These are phyloP conservation scores for Blastocladiella britannica DNA, from an alignment of 192 early-diverging fungal species.

Conservation along the genomic window DNA sequence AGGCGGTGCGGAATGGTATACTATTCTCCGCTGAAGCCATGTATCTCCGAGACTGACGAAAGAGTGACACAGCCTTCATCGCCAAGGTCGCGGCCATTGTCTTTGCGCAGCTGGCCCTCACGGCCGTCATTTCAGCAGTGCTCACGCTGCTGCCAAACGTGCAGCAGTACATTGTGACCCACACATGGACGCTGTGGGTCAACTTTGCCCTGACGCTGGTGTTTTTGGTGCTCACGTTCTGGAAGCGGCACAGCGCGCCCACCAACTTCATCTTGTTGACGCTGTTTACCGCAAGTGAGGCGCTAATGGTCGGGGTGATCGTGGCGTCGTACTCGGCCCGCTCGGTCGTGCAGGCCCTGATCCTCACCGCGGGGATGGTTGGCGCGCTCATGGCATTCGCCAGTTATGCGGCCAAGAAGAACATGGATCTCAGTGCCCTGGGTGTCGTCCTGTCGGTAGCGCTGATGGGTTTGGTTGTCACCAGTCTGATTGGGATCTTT, in stretches of 20 bases:
- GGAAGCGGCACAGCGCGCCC: slow-evolving; percentile 38
- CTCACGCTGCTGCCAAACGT: too few relatives aligned
- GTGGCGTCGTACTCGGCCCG: slow-evolving; percentile 41
- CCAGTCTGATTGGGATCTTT: slow-evolving; percentile 43
- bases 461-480: slow-evolving; percentile 37
- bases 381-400: slow-evolving; percentile 24
- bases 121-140: too few relatives aligned
- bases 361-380: slow-evolving; percentile 51
- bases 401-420: slow-evolving; percentile 6
- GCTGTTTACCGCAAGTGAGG: slow-evolving; percentile 35
- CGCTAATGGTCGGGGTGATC: slow-evolving; percentile 25
- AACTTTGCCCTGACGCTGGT: too few relatives aligned
- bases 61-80: too few relatives aligned
- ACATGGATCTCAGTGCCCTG: neutral
- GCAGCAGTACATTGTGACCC: too few relatives aligned
- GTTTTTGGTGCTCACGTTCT: too few relatives aligned
- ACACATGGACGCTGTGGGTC: too few relatives aligned
- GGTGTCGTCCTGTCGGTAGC: slow-evolving; percentile 25
- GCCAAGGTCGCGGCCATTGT: too few relatives aligned
- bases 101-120: too few relatives aligned
- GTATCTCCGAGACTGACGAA: too few relatives aligned
- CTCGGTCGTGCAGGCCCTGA: slow-evolving; percentile 51
- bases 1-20: too few relatives aligned
- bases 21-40: too few relatives aligned
- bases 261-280: slow-evolving; percentile 37